phyloP scores from a whole-genome alignment of 108 stramenopile genomes.

The Skeletonema costatum region DNA sequence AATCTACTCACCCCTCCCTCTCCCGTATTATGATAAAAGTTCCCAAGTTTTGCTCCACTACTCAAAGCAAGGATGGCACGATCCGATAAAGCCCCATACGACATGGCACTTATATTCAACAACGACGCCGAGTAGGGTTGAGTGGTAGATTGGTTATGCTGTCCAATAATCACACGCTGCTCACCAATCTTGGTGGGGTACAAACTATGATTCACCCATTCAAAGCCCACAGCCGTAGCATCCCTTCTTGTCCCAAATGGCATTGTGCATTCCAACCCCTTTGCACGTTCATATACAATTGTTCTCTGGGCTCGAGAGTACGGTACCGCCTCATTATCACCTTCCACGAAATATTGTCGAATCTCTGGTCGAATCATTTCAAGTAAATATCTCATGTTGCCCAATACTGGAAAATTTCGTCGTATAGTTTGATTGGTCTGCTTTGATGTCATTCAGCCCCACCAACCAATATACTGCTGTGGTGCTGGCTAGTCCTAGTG shows the following conservation, averaged over 20 bases:
- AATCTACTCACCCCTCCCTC: conserved; percentile 81
- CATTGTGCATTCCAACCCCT: conserved; percentile 59
- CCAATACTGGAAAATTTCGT: conserved; percentile 86
- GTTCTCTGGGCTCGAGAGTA: conserved; percentile 68
- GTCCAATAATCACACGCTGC: conserved; percentile 59
- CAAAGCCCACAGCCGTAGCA: conserved; percentile 57
- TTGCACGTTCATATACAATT: conserved; percentile 77
- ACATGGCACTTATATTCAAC: conserved; percentile 87
- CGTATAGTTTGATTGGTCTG: conserved; percentile 76
- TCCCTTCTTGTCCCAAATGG: conserved; percentile 74
- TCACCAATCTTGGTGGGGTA: conserved; percentile 52
- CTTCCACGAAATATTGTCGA: conserved; percentile 82
- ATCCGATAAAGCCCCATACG: conserved; percentile 84
- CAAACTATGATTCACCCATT: conserved; percentile 87
- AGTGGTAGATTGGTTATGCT: conserved; percentile 42
- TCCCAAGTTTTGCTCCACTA: conserved; percentile 72
- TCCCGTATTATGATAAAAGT: conserved; percentile 93
- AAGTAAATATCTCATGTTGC: conserved; percentile 79
- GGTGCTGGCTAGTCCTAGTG: conserved; percentile 24
- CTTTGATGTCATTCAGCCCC: conserved; percentile 69
- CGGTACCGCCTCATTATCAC: conserved; percentile 73
- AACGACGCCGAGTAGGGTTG: conserved; percentile 75
- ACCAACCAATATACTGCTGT: conserved; percentile 76
- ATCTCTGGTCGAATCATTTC: conserved; percentile 91
- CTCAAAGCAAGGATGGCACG: conserved; percentile 82